Base-by-base conservation (phyloP, 2,329 filamentous ascomycete genomes). In the Dothistroma septosporum region DNA sequence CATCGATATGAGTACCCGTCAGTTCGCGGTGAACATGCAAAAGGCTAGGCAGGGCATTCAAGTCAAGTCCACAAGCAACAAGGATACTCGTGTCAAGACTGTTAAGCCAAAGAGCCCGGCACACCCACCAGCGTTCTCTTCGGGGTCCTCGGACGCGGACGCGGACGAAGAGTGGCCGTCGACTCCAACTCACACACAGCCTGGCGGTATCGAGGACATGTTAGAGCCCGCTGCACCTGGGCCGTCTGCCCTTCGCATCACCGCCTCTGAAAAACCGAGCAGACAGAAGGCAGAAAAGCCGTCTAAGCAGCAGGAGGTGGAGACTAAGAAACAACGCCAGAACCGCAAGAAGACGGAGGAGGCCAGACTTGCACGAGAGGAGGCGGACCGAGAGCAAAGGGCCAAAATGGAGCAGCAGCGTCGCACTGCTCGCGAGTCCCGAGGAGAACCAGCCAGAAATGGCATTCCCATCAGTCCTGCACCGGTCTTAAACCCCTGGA, bases 261-360 rank as follows among this genome's bases (percentile, higher is more conserved):
- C 89, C 58, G 86, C 87, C 73, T 84, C 76, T 70, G 83, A 77
- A 73, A 85, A 82, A 77, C 77, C 79, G 21, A 75, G 76, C 65
- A 76, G 77, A 59, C 63, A 76, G 35, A 75, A 83, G 72, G 84
- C 87, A 77, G 80, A 84, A 64, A 87, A 87, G 76, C 78, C 82
- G 56, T 79, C 82, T 46, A 81, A 76, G 59, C 73, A 84, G 65
- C 86, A 90, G 75, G 82, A 84, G 53, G 84, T 83, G 19, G 90
- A 96, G 81, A 89, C 88, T 21, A 97, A 97, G 88, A 97, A 97
- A 82, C 91, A 96, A 80, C 87, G 92, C 62, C 92, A 97, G 80
- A 94, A 96, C 79, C 85, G 88, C 68, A 86, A 89, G 80, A 97
- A 96, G 85, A 87, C 85, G 41, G 92, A 96, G 77, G 88, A 86